A percentile compares a stretch with the other conserved stretches of the same genome.
Conservation (phyloP, 345 rosid genomes). For the Hibiscus mutabilis region DNA sequence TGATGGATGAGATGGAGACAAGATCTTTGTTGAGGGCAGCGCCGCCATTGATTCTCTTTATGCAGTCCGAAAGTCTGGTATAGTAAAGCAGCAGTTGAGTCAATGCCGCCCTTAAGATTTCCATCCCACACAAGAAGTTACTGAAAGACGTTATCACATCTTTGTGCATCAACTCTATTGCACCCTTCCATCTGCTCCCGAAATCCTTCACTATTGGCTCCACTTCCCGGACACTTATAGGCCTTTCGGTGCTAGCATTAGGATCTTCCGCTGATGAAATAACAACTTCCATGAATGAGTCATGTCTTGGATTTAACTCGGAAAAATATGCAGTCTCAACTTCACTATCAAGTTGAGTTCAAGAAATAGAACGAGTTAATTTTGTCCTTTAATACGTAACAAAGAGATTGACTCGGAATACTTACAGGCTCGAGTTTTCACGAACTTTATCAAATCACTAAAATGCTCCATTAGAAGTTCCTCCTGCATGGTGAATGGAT, state of each 20-base stretch:
- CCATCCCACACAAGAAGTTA: conserved; percentile 95
- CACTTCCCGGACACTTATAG: conserved; percentile 64
- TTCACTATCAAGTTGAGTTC: not conserved
- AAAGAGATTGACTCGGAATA: conserved; percentile 4
- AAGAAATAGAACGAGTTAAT: not conserved
- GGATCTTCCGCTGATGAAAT: conserved; percentile 67
- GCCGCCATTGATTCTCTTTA: conserved; percentile 71
- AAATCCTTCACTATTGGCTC: conserved; percentile 88
- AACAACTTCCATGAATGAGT: not conserved
- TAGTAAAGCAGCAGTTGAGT: conserved; percentile 92
- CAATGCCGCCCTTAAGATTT: conserved; percentile 88
- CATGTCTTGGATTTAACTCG: not conserved
- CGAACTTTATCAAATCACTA: conserved; percentile 80
- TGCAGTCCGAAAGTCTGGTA: conserved; percentile 85
- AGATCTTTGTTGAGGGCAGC: conserved; percentile 84
- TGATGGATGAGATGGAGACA: conserved; percentile 81
- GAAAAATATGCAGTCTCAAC: not conserved
- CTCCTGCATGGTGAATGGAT: conserved; percentile 47
- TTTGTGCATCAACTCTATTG: conserved; percentile 95
- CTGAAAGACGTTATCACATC: conserved; percentile 98
- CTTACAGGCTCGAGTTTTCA: conserved; percentile 88
- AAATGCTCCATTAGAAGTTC: conserved; percentile 88
- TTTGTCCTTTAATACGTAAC: not conserved
- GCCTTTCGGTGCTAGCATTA: conserved; percentile 50
- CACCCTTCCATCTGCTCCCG: conserved; percentile 84